Evolutionary conservation across 176 grass and related monocot genomes (phyloP).

Genomic region (Ananas comosus): DNA sequence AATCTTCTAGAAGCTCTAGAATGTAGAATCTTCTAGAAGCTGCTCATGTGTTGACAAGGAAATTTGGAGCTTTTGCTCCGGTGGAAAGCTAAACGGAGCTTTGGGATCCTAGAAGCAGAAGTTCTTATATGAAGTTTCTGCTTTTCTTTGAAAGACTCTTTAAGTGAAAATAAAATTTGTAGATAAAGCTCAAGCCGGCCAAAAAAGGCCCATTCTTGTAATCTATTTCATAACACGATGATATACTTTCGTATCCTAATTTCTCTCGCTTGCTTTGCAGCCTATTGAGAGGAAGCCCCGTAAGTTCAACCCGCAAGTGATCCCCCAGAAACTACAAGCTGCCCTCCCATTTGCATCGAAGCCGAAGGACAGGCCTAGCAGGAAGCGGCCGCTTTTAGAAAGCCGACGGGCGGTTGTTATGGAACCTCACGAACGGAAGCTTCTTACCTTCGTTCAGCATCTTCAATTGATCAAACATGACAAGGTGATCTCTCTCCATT

Average conservation of each 20-base stretch:
- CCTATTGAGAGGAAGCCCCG: slow-evolving; percentile 63
- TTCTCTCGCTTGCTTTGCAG: slow-evolving; percentile 28
- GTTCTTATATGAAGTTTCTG: too few relatives aligned
- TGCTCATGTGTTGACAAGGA: too few relatives aligned
- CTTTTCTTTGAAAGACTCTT: too few relatives aligned
- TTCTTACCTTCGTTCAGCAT: slow-evolving; percentile 43
- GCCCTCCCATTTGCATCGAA: slow-evolving; percentile 74
- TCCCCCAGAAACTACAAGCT: slow-evolving; percentile 71
- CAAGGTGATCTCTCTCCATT: slow-evolving; percentile 37
- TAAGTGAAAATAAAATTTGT: too few relatives aligned
- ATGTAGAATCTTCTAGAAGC: too few relatives aligned
- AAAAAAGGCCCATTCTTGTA: too few relatives aligned
- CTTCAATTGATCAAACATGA: slow-evolving; percentile 59
- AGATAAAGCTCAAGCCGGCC: too few relatives aligned
- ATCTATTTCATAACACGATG: background rate
- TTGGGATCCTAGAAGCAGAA: too few relatives aligned
- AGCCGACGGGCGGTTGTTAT: slow-evolving; percentile 56
- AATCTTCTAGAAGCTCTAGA: background rate
- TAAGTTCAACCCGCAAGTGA: slow-evolving; percentile 78
- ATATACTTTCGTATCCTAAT: slow-evolving; percentile 10
- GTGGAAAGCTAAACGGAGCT: too few relatives aligned
- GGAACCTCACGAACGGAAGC: slow-evolving; percentile 48
- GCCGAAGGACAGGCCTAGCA: slow-evolving; percentile 50
- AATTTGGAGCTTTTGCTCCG: too few relatives aligned
- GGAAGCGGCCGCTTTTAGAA: slow-evolving; percentile 25